phyloP scores from a whole-genome alignment of 495 filamentous ascomycete genomes.

The Aspergillus biplanus region DNA sequence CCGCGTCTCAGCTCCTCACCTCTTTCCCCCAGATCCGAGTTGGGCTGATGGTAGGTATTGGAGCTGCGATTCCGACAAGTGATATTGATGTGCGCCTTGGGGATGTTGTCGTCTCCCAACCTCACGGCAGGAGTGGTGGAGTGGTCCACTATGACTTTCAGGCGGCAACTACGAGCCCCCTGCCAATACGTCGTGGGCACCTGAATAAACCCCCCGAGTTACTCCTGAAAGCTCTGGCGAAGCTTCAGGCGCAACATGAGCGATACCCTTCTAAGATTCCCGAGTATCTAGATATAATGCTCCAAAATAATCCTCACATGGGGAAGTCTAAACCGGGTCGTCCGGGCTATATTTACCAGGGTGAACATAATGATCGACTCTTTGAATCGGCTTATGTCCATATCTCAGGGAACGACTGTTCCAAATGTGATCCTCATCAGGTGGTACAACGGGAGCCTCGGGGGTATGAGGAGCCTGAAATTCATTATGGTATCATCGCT shows the following conservation, averaged over 20 bases:
- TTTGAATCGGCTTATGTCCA: slow-evolving; percentile 5
- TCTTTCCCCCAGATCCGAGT: too few relatives aligned
- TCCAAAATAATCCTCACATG: slow-evolving; percentile 22
- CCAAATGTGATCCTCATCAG: too few relatives aligned
- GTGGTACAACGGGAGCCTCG: too few relatives aligned
- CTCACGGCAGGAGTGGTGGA: neutral
- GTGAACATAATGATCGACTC: slow-evolving; percentile 21
- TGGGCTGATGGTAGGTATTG: too few relatives aligned
- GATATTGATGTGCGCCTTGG: slow-evolving; percentile 40
- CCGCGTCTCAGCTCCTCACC: too few relatives aligned
- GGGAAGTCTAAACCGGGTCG: neutral
- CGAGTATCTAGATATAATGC: slow-evolving; percentile 26
- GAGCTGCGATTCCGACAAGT: too few relatives aligned
- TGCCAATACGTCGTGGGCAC: slow-evolving; percentile 9
- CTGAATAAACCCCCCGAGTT: slow-evolving; percentile 28
- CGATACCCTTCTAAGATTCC: slow-evolving; percentile 23
- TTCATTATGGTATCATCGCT: too few relatives aligned
- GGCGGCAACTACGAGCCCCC: neutral
- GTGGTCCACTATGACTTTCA: neutral
- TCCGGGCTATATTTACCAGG: slow-evolving; percentile 16
- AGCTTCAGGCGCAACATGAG: slow-evolving; percentile 26
- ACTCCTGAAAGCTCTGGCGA: slow-evolving; percentile 27
- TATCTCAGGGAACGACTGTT: too few relatives aligned
- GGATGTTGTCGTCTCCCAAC: slow-evolving; percentile 35
- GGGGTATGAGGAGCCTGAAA: too few relatives aligned